Evolutionary conservation across 306 rosid genomes (phyloP).

Genomic region (Begonia peltatifolia): DNA sequence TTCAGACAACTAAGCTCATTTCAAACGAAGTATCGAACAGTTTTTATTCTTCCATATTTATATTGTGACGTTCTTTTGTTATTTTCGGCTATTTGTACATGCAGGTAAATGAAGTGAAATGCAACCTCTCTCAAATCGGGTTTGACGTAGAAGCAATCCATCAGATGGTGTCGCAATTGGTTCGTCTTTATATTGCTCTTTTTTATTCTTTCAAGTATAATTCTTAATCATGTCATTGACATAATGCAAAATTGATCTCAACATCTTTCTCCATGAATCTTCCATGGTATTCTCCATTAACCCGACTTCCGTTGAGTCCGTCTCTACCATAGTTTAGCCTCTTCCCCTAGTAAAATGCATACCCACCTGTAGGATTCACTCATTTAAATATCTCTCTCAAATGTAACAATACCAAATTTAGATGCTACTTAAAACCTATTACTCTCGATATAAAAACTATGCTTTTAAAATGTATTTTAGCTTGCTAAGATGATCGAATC

Average conservation of each 20-base stretch:
- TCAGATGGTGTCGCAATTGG: constrained; percentile 41
- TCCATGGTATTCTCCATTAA: no score
- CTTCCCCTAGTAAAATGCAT: no score
- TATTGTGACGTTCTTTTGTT: not conserved
- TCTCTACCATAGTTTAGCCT: no score
- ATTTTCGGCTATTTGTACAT: not conserved
- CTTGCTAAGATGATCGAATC: no score
- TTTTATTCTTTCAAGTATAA: not conserved
- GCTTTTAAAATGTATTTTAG: no score
- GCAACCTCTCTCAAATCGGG: constrained; percentile 64
- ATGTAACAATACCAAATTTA: not conserved
- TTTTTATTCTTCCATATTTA: not conserved
- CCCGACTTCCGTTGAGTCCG: no score
- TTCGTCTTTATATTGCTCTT: constrained; percentile 9
- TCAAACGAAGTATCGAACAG: constrained; percentile 42
- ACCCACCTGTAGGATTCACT: not conserved
- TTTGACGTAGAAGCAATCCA: constrained; percentile 27
- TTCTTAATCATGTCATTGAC: no score
- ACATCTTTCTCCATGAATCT: no score
- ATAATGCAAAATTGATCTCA: no score
- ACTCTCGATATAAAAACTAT: no score
- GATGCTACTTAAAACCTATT: no score
- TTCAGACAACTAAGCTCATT: constrained; percentile 38
- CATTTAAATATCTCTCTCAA: not conserved
- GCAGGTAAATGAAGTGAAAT: constrained; percentile 62